Evolutionary conservation across 2,329 filamentous ascomycete species (phyloP).

Genomic region (Magnaporthiopsis incrustans): DNA sequence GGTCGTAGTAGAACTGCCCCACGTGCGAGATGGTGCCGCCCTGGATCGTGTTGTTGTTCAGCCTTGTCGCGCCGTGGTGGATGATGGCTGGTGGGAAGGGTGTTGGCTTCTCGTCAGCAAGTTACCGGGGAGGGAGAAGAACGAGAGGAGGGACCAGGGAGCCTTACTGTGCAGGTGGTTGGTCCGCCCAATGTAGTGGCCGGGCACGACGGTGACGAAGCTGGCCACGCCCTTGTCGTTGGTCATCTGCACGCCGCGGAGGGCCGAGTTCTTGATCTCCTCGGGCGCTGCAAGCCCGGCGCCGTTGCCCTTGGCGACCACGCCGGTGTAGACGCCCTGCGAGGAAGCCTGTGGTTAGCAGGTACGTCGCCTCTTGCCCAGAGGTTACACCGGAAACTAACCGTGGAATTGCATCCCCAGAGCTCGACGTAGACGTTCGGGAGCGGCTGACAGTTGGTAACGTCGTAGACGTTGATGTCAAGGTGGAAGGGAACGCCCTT

Average conservation of each 20-base stretch:
- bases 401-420: slow-evolving; percentile 36
- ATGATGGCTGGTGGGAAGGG: slow-evolving; percentile 20
- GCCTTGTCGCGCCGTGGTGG: slow-evolving; percentile 5
- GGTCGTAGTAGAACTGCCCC: slow-evolving; percentile 33
- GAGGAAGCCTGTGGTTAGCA: background rate
- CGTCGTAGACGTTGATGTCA: slow-evolving; percentile 46
- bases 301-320: slow-evolving; percentile 27
- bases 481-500: slow-evolving; percentile 38
- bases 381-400: background rate
- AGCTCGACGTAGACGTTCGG: slow-evolving; percentile 41
- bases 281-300: slow-evolving; percentile 21
- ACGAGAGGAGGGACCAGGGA: background rate
- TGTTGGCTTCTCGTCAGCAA: background rate
- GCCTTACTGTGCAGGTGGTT: slow-evolving; percentile 26
- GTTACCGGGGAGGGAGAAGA: too few species aligned
- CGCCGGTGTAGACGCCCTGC: slow-evolving; percentile 32
- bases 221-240: slow-evolving; percentile 31
- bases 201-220: slow-evolving; percentile 35
- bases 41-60: slow-evolving; percentile 20
- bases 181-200: slow-evolving; percentile 34
- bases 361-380: background rate
- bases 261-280: slow-evolving; percentile 31
- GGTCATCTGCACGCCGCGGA: slow-evolving; percentile 35
- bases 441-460: slow-evolving; percentile 43
- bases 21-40: slow-evolving; percentile 31